Conservation (phyloP, 106 monocot species). For the Gastrodia elata region DNA sequence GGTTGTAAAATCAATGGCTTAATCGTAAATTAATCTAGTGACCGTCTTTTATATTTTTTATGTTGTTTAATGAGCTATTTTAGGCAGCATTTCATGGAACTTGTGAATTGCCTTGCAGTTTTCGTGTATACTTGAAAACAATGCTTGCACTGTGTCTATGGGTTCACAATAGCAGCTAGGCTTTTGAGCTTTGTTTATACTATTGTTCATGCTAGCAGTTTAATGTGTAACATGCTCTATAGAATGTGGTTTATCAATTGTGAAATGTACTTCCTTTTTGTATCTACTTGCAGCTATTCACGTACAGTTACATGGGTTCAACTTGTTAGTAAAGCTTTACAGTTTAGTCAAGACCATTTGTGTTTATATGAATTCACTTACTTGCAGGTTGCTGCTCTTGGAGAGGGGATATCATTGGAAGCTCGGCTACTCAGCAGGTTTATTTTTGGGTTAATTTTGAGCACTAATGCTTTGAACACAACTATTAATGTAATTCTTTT, state of each 20-base stretch:
- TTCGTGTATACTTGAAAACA: not conserved
- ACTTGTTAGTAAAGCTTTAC: not conserved
- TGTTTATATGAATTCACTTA: not conserved
- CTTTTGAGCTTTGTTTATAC: not conserved
- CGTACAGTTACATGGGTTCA: not conserved
- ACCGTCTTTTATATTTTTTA: no score
- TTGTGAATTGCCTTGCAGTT: not conserved
- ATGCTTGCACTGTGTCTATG: not conserved
- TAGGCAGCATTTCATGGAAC: not conserved
- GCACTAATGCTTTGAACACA: not conserved
- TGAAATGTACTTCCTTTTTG: not conserved
- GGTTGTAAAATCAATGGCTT: no score
- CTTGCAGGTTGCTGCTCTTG: constrained; percentile 82
- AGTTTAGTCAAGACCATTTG: not conserved
- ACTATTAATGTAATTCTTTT: constrained; percentile 16
- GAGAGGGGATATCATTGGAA: constrained; percentile 90
- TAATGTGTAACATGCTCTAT: not conserved
- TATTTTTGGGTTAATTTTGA: not conserved
- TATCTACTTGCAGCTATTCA: not conserved
- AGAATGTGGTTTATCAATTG: not conserved
- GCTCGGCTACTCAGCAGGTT: constrained; percentile 86
- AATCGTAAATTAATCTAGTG: no score
- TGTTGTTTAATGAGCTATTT: not conserved
- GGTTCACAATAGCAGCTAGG: not conserved
- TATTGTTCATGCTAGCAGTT: not conserved